Base-by-base conservation (phyloP, 2,329 filamentous ascomycete genomes). In the Colletotrichum sp. region DNA sequence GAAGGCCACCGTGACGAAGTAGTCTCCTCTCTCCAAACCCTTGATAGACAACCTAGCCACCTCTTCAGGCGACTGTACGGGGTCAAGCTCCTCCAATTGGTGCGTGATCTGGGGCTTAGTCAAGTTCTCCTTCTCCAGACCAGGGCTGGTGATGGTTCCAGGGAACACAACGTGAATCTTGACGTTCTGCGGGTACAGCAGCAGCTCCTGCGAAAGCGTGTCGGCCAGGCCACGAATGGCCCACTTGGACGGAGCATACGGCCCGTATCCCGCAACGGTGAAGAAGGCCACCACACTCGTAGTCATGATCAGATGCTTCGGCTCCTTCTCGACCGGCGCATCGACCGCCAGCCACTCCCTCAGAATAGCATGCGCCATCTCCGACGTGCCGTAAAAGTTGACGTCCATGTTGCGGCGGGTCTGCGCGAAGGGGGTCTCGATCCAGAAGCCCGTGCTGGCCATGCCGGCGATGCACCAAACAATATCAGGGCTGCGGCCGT, bases 391-490 rank as follows among this genome's bases (percentile, higher is more conserved):
- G 90, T 94, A 98, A 87, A 95, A 99, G 86, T 98, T 96, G 79
- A 96, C 91, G 82, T 98, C 95, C 95, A 98, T 98, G 84, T 98
- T 95, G 78, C 89, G 88, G 57, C 94, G 91, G 79, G 96, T 87
- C 13, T 90, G 90, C 9, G 92, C 87, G 69, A 95, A 87, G 10
- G 94, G 89, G 52, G 92, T 92, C 77, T 98, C 95, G 78, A 95
- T 84, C 87, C 96, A 98, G 77, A 98, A 93, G 44, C 91, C 90
- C 0, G 96, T 96, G 18, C 88, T 89, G 8, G 94, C 91, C 78
- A 91, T 89, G 76, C 96, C 96, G 5, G 96, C 96, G 67, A 96
- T 91, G 83, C 95, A 96, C 96, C 97, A 99, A 39, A 99, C 94
- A 72, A 98, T 90, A 82, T 99, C 96, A 0, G 95, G 95, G 32